Conservation (phyloP, 2,329 filamentous ascomycete genomes). For the Pestalotiopsis sp. region DNA sequence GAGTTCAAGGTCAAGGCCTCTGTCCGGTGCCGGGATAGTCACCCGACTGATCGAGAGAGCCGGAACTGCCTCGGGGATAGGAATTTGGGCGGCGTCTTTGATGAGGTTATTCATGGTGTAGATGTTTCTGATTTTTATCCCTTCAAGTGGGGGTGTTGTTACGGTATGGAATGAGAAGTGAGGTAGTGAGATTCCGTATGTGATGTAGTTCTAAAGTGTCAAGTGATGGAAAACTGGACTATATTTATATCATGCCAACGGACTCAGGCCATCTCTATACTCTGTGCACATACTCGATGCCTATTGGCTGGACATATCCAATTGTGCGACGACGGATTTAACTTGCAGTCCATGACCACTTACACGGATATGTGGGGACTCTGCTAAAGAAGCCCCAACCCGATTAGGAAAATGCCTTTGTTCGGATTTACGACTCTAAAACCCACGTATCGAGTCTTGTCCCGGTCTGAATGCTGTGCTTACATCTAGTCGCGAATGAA, state of each 20-base stretch:
- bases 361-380: neutral
- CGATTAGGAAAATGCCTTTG: conserved; percentile 1
- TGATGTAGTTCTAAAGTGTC: neutral
- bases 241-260: neutral
- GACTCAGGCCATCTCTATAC: neutral
- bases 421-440: neutral
- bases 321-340: conserved; percentile 1
- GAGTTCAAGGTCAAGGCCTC: conserved; percentile 34
- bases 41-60: conserved; percentile 35
- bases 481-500: neutral
- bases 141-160: neutral
- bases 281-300: neutral
- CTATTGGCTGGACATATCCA: neutral
- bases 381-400: neutral
- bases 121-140: conserved; percentile 11
- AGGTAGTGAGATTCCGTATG: neutral
- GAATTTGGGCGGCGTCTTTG: conserved; percentile 35
- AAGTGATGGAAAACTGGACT: neutral
- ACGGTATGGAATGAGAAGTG: neutral
- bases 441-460: neutral
- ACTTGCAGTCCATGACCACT: neutral
- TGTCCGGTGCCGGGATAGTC: conserved; percentile 28
- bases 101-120: conserved; percentile 22
- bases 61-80: conserved; percentile 30
- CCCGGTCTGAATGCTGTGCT: neutral